These are phyloP conservation scores for Beauveria asiatica DNA, from an alignment of 2,329 filamentous ascomycete species.

Conservation along the genomic window DNA sequence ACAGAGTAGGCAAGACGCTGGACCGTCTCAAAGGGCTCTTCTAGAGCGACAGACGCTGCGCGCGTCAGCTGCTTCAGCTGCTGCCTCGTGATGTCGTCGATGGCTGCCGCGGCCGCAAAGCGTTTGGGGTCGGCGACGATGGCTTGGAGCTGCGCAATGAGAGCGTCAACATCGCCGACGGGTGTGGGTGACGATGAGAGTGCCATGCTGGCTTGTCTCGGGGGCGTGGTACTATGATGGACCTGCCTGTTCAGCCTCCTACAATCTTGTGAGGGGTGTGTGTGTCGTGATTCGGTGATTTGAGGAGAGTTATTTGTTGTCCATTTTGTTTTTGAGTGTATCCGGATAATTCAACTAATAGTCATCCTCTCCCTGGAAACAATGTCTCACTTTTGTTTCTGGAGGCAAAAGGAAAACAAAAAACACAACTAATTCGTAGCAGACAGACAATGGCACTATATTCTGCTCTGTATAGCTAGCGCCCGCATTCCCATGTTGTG, in stretches of 20 bases:
- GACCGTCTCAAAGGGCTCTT: slow-evolving; percentile 16
- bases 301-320: no score
- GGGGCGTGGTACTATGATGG: not conserved
- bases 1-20: slow-evolving; percentile 14
- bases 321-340: no score
- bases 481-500: no score
- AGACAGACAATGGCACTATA: no score
- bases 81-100: slow-evolving; percentile 6
- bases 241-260: not conserved
- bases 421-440: no score
- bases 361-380: no score
- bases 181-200: not conserved
- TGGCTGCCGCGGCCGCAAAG: not conserved
- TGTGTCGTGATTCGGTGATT: no score
- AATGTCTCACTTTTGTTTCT: no score
- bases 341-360: no score
- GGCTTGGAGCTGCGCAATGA: slow-evolving; percentile 14
- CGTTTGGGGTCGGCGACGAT: slow-evolving; percentile 6
- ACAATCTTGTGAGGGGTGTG: no score
- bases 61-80: slow-evolving; percentile 10
- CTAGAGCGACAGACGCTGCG: slow-evolving; percentile 10
- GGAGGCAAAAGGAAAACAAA: no score
- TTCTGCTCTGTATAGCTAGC: no score
- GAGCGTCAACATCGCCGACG: not conserved
- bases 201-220: not conserved